phyloP scores from a whole-genome alignment of 805 yeast genomes.

The Nakazawaea anatomiae region DNA sequence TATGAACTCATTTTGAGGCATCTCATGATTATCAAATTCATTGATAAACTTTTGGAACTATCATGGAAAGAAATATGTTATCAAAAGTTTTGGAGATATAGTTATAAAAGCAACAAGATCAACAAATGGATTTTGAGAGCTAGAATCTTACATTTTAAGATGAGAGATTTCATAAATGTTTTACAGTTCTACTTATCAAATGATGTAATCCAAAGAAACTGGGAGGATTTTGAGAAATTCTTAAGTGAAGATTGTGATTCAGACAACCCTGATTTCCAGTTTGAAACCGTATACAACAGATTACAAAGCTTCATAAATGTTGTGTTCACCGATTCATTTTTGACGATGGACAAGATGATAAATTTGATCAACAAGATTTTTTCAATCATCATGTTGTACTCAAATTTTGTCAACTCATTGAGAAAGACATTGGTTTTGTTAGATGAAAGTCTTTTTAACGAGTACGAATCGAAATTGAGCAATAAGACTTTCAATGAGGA shows the following conservation, averaged over 20 bases:
- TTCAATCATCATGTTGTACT: conserved; percentile 40
- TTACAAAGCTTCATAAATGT: conserved; percentile 58
- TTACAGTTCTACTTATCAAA: conserved; percentile 48
- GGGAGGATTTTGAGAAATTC: conserved; percentile 29
- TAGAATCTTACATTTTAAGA: conserved; percentile 49
- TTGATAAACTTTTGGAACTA: conserved; percentile 51
- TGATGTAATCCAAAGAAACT: conserved; percentile 55
- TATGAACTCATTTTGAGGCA: conserved; percentile 79
- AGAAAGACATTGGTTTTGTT: conserved; percentile 48
- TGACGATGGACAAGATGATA: conserved; percentile 53
- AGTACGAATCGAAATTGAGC: conserved; percentile 29
- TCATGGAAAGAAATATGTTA: conserved; percentile 69
- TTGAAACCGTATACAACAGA: conserved; percentile 36
- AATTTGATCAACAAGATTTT: conserved; percentile 39
- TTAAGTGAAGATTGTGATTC: neutral
- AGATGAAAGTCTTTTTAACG: conserved; percentile 38
- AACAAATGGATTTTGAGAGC: conserved; percentile 49
- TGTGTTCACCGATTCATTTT: conserved; percentile 57
- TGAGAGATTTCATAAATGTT: conserved; percentile 52
- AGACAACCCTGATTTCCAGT: conserved; percentile 18
- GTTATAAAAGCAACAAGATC: conserved; percentile 34
- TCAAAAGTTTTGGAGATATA: conserved; percentile 62
- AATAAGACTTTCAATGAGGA: conserved; percentile 32
- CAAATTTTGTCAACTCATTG: conserved; percentile 43
- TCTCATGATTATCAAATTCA: conserved; percentile 54